A percentile compares a stretch with the other conserved stretches of the same genome.
Evolutionary conservation across 1,284 basidiomycete species (phyloP).

Genomic region (Ganoderma multipileum): DNA sequence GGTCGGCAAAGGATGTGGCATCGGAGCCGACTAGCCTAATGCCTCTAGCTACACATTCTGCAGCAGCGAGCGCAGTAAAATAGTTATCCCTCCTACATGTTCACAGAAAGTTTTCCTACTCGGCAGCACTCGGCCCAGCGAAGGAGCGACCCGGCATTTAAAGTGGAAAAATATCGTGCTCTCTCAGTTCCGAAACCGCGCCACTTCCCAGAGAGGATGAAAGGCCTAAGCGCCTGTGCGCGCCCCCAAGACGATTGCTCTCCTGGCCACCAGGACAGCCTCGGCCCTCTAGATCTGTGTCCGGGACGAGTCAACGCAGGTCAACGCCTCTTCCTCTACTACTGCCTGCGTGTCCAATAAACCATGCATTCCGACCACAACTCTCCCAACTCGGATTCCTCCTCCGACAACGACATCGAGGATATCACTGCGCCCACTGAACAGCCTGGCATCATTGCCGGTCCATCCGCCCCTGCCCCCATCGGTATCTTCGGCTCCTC

Average conservation of each 20-base stretch:
- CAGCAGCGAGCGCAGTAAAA: too few species aligned
- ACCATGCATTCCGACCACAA: constrained; percentile 40
- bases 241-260: neutral
- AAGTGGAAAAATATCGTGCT: neutral
- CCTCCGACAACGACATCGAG: constrained; percentile 30
- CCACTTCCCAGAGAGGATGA: neutral
- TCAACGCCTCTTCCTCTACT: neutral
- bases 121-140: too few species aligned
- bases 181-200: neutral
- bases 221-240: neutral
- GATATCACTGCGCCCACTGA: constrained; percentile 3
- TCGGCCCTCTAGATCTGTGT: too few species aligned
- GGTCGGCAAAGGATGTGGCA: too few species aligned
- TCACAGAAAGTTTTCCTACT: neutral
- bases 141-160: neutral
- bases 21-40: too few species aligned
- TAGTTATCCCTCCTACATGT: too few species aligned
- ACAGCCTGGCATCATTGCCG: constrained; percentile 5
- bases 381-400: constrained; percentile 36
- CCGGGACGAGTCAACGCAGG: neutral
- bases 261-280: neutral
- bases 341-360: neutral
- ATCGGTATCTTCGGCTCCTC: neutral
- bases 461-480: constrained; percentile 17
- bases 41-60: too few species aligned